A percentile compares a stretch with the other conserved stretches of the same genome.
Evolutionary conservation across 2,329 filamentous ascomycete genomes (phyloP).

Genomic region (Aureobasidium pullulans): DNA sequence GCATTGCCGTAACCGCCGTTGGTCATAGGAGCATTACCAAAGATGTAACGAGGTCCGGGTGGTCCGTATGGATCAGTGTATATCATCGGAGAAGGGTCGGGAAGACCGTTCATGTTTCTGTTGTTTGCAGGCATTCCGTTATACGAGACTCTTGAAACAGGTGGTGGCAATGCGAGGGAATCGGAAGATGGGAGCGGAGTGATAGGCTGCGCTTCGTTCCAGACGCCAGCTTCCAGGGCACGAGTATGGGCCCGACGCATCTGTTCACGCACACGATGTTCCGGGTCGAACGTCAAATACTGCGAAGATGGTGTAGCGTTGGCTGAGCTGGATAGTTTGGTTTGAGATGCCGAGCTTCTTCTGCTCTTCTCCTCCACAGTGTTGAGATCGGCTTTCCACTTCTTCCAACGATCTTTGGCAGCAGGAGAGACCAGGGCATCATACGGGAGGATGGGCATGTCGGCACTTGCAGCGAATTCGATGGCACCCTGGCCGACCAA

Average conservation of each 20-base stretch:
- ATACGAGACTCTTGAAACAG: background rate
- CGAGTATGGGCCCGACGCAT: constrained; percentile 33
- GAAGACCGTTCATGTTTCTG: background rate
- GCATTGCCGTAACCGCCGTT: constrained; percentile 14
- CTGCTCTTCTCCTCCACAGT: constrained; percentile 50
- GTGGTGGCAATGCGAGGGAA: background rate
- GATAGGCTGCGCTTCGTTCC: constrained; percentile 28
- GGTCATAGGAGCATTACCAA: constrained; percentile 15
- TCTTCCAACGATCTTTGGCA: constrained; percentile 68
- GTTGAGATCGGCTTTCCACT: constrained; percentile 67
- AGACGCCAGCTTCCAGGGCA: constrained; percentile 25
- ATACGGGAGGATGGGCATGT: constrained; percentile 64
- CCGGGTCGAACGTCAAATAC: constrained; percentile 18
- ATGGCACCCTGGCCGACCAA: constrained; percentile 79
- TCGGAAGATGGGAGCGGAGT: constrained; percentile 26
- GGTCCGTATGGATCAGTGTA: constrained; percentile 17
- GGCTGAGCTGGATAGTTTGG: constrained; percentile 16
- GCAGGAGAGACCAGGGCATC: constrained; percentile 73
- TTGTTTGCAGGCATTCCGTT: constrained; percentile 2
- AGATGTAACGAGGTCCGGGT: constrained; percentile 17
- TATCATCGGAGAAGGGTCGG: background rate
- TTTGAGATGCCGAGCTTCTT: constrained; percentile 22
- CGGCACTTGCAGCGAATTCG: constrained; percentile 75
- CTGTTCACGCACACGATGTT: constrained; percentile 27
- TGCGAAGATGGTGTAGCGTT: constrained; percentile 20